A percentile compares a stretch with the other conserved stretches of the same genome.
These are phyloP conservation scores for Fusarium udum DNA, from an alignment of 2,329 filamentous ascomycete species.

Conservation along the genomic window DNA sequence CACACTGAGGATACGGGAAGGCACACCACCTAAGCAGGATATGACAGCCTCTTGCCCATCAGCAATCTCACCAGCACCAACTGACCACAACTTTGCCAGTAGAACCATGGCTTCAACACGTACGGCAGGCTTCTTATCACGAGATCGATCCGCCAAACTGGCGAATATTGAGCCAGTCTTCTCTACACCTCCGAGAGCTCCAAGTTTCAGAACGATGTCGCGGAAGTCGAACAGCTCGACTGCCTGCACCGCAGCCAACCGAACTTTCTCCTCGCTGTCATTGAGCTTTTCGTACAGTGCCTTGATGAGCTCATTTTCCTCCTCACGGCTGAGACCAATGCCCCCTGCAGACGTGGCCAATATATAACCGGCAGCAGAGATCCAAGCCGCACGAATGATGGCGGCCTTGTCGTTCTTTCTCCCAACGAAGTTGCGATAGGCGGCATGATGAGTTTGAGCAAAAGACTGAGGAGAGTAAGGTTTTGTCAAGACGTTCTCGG, in stretches of 20 bases:
- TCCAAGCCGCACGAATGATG: constrained; percentile 86
- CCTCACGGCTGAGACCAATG: constrained; percentile 84
- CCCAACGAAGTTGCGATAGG: constrained; percentile 86
- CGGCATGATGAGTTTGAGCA: constrained; percentile 78
- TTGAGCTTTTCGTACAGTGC: constrained; percentile 82
- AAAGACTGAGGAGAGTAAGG: constrained; percentile 92
- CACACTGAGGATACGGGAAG: constrained; percentile 84
- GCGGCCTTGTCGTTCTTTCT: constrained; percentile 88
- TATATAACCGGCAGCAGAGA: constrained; percentile 83
- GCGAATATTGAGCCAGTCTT: constrained; percentile 81
- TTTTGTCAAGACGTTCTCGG: constrained; percentile 74
- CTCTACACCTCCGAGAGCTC: constrained; percentile 76
- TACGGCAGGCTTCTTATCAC: constrained; percentile 83
- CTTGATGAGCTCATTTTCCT: constrained; percentile 79
- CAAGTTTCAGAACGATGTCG: constrained; percentile 84
- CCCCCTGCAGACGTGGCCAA: constrained; percentile 90
- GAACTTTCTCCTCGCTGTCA: constrained; percentile 90
- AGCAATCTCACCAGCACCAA: constrained; percentile 86
- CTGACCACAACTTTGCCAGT: constrained; percentile 90
- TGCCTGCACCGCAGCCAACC: constrained; percentile 86
- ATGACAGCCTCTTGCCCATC: constrained; percentile 81
- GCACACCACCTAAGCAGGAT: constrained; percentile 80
- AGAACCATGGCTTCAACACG: constrained; percentile 88
- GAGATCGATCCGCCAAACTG: constrained; percentile 85
- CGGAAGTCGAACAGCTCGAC: constrained; percentile 83